Evolutionary conservation across 2,329 filamentous ascomycete species (phyloP), one percentile per base, ranked within the genome.

Genomic region (Colletotrichum sp.): DNA sequence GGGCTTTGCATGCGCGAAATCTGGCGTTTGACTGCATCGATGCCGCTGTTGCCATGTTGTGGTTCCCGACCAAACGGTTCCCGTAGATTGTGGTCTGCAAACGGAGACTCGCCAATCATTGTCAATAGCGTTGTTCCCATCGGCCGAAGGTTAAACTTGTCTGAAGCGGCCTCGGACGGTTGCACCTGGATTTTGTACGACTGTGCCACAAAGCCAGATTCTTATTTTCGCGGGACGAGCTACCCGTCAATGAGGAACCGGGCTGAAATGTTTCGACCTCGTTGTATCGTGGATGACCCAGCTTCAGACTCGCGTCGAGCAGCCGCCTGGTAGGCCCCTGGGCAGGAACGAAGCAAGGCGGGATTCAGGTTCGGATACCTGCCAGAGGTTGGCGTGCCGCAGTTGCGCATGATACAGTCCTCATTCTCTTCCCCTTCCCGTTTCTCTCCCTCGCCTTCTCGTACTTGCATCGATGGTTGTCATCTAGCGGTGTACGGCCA

Each of bases 1-100:
- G 62, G 66, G 57, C 52, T 76, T 77, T 70, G 67, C 69, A 77
- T 78, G 78, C 80, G 78, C 70, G 72, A 77, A 79, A 81, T 80
- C 80, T 81, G 67, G 74, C 71, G 78, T 80, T 73, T 77, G 77
- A 79, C 79, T 78, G 78, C 79, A 77, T 80, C 78, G 79, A 79
- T 77, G 74, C 71, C 69, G 73, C 76, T 73, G 69, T 63, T 70
- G 77, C 71, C 70, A 78, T 75, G 79, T 64, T 72, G 80, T 80
- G 76, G 70, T 69, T 76, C 78, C 79, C 71, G 65, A 76, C 60
- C 69, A 71, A 77, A 76, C 73, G 74, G 72, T 76, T 77, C 77
- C 64, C 59, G 70, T 71, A 60, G 66, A 72, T 74, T 75, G 59
- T 68, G 34, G 65, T 59, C 34, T 77, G 77, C 77, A 79, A 79